Evolutionary conservation across 1,284 basidiomycete species (phyloP), one percentile per base, ranked within the genome.

Genomic region (Termitomyces sp.): DNA sequence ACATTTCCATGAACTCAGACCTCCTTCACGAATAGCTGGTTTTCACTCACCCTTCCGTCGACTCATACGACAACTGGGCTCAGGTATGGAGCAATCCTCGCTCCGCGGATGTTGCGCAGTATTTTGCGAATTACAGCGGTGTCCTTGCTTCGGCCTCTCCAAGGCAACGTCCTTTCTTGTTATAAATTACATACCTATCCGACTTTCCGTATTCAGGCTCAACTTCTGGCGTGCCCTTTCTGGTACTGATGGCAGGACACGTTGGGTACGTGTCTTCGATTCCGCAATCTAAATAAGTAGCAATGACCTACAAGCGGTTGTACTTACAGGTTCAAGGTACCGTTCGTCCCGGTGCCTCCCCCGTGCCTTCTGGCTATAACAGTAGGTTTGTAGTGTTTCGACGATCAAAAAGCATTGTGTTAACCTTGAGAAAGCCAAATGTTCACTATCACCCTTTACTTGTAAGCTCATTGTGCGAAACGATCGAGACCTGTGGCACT

Each of bases 11-110:
- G 28, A 24, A 37, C 31, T 21, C 21, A 41, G 19, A 31, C 26
- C 2, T 33, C 13, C 26, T 10, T 5, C 40, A 35, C 5, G 34
- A 30, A 24, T 51, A 81, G 79, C 61, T 84, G 62, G 80, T 84
- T 28, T 84, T 84, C 68, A 83, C 80, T 1, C 82, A 84, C 60
- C 82, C 82, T 4, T 72, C 66, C 37, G 73, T 84, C 50, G 78
- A 84, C 63, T 74, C 79, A 1, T 83, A 83, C 56, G 79, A 83
- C n/a, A 84, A 84, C 64, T 84, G 82, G 83, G 78, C 75, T 3
- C 57, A 73, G 43, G 77, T 84, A 7, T 82, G 77, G 76, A 67
- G 65, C 21, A 68, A 69, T 61, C 83, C 83, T 8, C 73, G 76
- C 18, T 61, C 75, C 7, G 79, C 79, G 3, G 83, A 84, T 62